phyloP scores from a whole-genome alignment of 257 asterid species.

The Haberlea rhodopensis region DNA sequence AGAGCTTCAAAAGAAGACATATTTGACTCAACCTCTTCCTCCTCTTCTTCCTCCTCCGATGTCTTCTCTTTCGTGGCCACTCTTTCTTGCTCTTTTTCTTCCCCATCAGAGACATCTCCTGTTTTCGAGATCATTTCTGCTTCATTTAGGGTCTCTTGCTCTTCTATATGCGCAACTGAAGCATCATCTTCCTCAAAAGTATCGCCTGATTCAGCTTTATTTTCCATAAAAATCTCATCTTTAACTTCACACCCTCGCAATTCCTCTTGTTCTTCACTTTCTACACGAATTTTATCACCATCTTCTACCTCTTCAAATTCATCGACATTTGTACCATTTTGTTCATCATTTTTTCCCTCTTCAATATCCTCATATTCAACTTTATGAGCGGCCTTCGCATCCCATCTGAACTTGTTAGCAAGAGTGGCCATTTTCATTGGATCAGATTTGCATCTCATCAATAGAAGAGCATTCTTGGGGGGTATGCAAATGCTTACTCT shows the following conservation, averaged over 20 bases:
- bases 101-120: slow-evolving; percentile 15
- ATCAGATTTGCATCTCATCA: slow-evolving; percentile 98
- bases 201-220: slow-evolving; percentile 4
- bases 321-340: slow-evolving; percentile 12
- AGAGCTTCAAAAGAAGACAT: slow-evolving; percentile 50
- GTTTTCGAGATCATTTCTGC: slow-evolving; percentile 9
- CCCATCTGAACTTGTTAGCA: slow-evolving; percentile 55
- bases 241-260: slow-evolving; percentile 17
- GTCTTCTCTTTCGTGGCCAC: slow-evolving; percentile 8
- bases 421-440: slow-evolving; percentile 87
- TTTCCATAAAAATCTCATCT: slow-evolving; percentile 9
- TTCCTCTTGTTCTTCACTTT: slow-evolving; percentile 14
- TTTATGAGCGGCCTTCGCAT: slow-evolving; percentile 33
- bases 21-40: slow-evolving; percentile 49
- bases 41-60: slow-evolving; percentile 20
- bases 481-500: slow-evolving; percentile 85
- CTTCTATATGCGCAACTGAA: slow-evolving; percentile 25
- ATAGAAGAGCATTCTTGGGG: slow-evolving; percentile 84
- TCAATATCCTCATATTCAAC: slow-evolving; percentile 26
- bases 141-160: slow-evolving; percentile 28
- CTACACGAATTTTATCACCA: slow-evolving; percentile 20
- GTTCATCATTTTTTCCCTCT: slow-evolving; percentile 21
- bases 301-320: slow-evolving; percentile 26
- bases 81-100: slow-evolving; percentile 23
- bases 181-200: slow-evolving; percentile 2